These are phyloP conservation scores for Brassica juncea DNA, from an alignment of 345 rosid species.

Conservation along the genomic window DNA sequence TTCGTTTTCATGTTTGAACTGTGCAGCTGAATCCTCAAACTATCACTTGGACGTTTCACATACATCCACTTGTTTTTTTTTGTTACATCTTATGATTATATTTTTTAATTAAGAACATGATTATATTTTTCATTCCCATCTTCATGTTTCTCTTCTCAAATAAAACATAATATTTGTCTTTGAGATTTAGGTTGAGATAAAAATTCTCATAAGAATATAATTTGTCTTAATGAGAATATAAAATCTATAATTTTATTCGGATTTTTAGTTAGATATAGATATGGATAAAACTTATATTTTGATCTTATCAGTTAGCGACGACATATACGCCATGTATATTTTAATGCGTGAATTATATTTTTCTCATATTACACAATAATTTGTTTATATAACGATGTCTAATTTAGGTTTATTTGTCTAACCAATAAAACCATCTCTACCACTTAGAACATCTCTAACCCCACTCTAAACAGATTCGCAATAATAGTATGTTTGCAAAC, in stretches of 20 bases:
- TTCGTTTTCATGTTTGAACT: slow-evolving; percentile 25
- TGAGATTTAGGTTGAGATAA: background rate
- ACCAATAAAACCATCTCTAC: too few species aligned
- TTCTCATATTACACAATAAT: background rate
- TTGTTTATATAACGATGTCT: too few species aligned
- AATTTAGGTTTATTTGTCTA: too few species aligned
- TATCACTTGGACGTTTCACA: slow-evolving; percentile 20
- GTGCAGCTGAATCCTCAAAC: slow-evolving; percentile 17
- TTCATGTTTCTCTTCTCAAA: background rate
- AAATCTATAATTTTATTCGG: background rate
- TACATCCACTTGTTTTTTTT: background rate
- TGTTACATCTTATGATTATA: background rate
- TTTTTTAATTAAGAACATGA: background rate
- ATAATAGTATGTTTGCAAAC: background rate
- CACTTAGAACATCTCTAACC: too few species aligned
- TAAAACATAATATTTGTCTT: background rate
- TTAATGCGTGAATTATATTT: background rate
- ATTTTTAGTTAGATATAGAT: background rate
- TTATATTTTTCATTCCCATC: background rate
- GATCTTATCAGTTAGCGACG: background rate
- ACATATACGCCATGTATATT: background rate
- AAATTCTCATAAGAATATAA: background rate
- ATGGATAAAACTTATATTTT: too few species aligned
- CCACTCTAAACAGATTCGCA: too few species aligned
- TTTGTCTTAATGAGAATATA: background rate